These are phyloP conservation scores for Pestalotiopsis sp. DNA, from an alignment of 2,329 filamentous ascomycete species.

Conservation along the genomic window DNA sequence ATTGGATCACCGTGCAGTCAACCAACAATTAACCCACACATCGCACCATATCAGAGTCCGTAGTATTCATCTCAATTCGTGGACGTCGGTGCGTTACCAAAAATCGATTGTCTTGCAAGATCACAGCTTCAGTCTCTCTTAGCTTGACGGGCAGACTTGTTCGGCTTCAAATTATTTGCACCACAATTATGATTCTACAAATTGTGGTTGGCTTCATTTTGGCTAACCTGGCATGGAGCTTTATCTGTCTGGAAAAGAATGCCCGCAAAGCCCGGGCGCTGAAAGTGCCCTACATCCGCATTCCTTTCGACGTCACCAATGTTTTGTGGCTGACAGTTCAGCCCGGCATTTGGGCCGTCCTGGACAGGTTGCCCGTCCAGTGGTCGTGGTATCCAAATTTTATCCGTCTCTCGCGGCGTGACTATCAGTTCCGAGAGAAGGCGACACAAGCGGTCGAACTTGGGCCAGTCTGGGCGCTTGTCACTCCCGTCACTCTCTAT, in stretches of 20 bases:
- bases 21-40: neutral
- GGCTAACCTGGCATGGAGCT: neutral
- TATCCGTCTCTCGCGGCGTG: slow-evolving; percentile 25
- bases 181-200: neutral
- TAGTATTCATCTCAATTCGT: too few relatives aligned
- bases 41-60: neutral
- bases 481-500: slow-evolving; percentile 21
- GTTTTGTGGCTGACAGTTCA: slow-evolving; percentile 25
- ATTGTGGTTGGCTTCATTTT: neutral
- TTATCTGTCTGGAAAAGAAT: neutral
- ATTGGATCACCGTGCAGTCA: neutral
- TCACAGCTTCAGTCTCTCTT: neutral
- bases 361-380: slow-evolving; percentile 21
- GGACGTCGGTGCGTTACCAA: too few relatives aligned
- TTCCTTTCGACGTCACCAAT: slow-evolving; percentile 25
- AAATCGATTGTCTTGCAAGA: too few relatives aligned
- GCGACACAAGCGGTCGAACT: slow-evolving; percentile 13
- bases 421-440: slow-evolving; percentile 23
- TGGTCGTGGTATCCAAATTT: slow-evolving; percentile 25
- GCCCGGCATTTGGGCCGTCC: slow-evolving; percentile 21
- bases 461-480: slow-evolving; percentile 28
- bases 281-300: slow-evolving; percentile 22
- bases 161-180: neutral
- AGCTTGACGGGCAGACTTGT: too few relatives aligned
- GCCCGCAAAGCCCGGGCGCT: slow-evolving; percentile 21